A percentile compares a stretch with the other conserved stretches of the same genome.
phyloP scores from a whole-genome alignment of 163 green algal genomes.

The Picocystis sp. region DNA sequence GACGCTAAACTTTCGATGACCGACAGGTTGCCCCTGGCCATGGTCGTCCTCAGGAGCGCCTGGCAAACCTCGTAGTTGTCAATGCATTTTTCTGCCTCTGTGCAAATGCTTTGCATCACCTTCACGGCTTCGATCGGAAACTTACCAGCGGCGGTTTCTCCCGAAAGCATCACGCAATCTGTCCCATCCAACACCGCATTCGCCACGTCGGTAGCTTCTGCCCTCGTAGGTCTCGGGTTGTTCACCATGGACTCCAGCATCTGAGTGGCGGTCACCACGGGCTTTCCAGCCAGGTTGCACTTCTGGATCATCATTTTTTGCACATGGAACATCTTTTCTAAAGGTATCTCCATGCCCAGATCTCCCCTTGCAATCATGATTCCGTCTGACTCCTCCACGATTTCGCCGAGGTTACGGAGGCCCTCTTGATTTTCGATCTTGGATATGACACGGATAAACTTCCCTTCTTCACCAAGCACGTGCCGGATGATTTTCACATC shows the following conservation, averaged over 20 bases:
- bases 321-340: constrained; percentile 48
- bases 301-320: constrained; percentile 68
- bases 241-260: constrained; percentile 51
- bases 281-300: constrained; percentile 57
- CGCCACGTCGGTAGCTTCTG: constrained; percentile 56
- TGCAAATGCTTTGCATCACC: constrained; percentile 50
- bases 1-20: too few species aligned
- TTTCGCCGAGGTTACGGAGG: constrained; percentile 29
- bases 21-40: too few species aligned
- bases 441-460: constrained; percentile 39
- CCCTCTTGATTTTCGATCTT: constrained; percentile 45
- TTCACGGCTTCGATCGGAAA: constrained; percentile 81
- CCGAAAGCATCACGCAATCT: constrained; percentile 56
- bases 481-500: constrained; percentile 25
- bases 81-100: constrained; percentile 25
- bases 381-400: constrained; percentile 32
- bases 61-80: constrained; percentile 22
- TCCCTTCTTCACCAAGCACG: constrained; percentile 21
- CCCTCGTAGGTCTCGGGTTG: constrained; percentile 33
- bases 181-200: constrained; percentile 55
- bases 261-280: constrained; percentile 38
- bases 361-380: constrained; percentile 43
- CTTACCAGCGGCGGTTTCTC: constrained; percentile 79
- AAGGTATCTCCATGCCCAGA: constrained; percentile 41
- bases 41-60: constrained; percentile 8